phyloP scores from a whole-genome alignment of 441 rosid species.

The Geranium incanum region DNA sequence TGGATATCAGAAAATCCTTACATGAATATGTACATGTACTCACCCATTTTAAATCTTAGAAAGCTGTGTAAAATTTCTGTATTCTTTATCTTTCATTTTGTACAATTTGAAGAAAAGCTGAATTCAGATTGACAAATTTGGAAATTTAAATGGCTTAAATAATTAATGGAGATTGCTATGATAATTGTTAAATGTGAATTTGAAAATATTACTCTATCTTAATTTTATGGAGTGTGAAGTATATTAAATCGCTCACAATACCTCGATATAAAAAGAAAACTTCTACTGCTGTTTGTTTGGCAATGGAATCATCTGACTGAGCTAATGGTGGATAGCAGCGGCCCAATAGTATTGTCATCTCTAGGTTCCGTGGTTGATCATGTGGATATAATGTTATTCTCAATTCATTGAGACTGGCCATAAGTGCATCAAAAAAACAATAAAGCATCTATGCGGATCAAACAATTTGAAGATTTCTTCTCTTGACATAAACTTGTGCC shows the following conservation, averaged over 20 bases:
- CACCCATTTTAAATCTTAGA: conserved; percentile 1
- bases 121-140: neutral
- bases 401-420: neutral
- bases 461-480: no score
- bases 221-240: neutral
- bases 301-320: neutral
- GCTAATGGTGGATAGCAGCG: neutral
- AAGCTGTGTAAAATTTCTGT: neutral
- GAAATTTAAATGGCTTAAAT: neutral
- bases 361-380: neutral
- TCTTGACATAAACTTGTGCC: no score
- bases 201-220: neutral
- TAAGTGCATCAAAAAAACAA: neutral
- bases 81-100: neutral
- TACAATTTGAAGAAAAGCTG: neutral
- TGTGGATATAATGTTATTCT: neutral
- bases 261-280: neutral
- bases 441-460: neutral
- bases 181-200: no score
- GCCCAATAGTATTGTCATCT: neutral
- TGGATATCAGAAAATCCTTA: neutral
- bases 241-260: neutral
- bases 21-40: neutral
- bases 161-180: no score
- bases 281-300: neutral